Base-by-base conservation (phyloP, 148 eudicot genomes). In the Rhododendron vialii region DNA sequence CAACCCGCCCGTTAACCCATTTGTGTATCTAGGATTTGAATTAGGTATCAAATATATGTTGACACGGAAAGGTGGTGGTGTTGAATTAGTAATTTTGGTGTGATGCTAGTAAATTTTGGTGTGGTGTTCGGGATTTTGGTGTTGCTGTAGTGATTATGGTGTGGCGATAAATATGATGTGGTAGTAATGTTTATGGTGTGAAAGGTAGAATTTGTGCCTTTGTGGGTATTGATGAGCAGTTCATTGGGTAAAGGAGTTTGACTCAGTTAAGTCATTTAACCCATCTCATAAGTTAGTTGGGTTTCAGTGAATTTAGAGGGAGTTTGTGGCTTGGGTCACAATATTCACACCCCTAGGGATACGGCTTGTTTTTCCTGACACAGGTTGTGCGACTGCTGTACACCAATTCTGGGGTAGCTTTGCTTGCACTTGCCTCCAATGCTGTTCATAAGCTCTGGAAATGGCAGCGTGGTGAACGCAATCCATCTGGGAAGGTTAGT, bases 361-460 rank as follows among this genome's bases (percentile, higher is more conserved):
- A 63, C n/a, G 8, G 7, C 69, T 63, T 63, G 69, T 74, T 33
- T 35, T 74, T 33, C 41, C 78, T 74, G 78, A 74, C 86, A 88
- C 86, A 94, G 96, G 90, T 94, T 85, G 86, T 91, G 85, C 88
- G 94, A 83, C 78, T 94, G 84, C 88, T 92, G 28, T 94, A 94
- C 84, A 92, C 96, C 14, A 94, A 91, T 87, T 90, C 93, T 85
- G 96, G 96, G 48, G 53, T 87, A 63, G 91, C 93, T 48, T n/a
- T 94, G 24, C 87, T 94, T 59, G 93, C 93, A 18, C 89, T 94
- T 78, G 94, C 93, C 69, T 86, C 91, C 28, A 92, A 90, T 89
- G 93, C 93, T 26, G 89, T 90, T 82, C 94, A 92, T 85, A 92
- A 92, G 88, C 91, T 94, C 38, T 94, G 96, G 96, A 94, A 91